Base-by-base conservation (phyloP, 2,329 filamentous ascomycete species). In the Fusarium tjaetaba region DNA sequence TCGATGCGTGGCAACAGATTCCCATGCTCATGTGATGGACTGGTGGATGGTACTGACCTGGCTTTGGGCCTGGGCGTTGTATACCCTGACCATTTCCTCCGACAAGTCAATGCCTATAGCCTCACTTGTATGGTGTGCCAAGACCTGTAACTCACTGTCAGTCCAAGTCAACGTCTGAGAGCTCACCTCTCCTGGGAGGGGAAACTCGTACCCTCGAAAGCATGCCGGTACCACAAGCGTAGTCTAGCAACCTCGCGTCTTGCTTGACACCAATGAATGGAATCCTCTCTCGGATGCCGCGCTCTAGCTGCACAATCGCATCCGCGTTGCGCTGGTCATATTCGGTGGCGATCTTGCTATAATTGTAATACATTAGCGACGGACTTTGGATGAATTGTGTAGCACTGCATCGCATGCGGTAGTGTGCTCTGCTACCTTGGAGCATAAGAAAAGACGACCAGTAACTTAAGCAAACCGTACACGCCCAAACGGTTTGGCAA, bases 201-300 rank as follows among this genome's bases (percentile, higher is more conserved):
- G 26, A 46, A 59, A 36, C 26, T 82, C 86, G 74, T 79, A 92
- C 91, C 80, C 88, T 86, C 18, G 91, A 92, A 71, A 93, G 85
- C 61, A 89, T 81, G 5, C 92, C 92, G 11, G 91, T 91, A 14
- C 93, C 93, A 78, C 93, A 95, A 22, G 93, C 93, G 81, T 95
- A 95, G 79, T 95, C 93, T 4, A 95, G 84, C 26, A 94, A 81
- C 51, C 87, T 86, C 90, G 84, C 63, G 76, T 78, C 77, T 75
- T 83, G 59, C 46, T 75, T 75, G 38, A 89, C 86, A 46, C 89
- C 90, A 65, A 94, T 88, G 84, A 92, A 93, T 59, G 87, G 84
- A 11, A 88, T 84, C 38, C 86, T 85, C 8, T 80, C 80, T 69
- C 85, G 84, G 20, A 93, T 84, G 73, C 88, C 85, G 13, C 85